Evolutionary conservation across 805 yeast species (phyloP), one percentile per base, ranked within the genome.

Genomic region (Candida multigemmis): DNA sequence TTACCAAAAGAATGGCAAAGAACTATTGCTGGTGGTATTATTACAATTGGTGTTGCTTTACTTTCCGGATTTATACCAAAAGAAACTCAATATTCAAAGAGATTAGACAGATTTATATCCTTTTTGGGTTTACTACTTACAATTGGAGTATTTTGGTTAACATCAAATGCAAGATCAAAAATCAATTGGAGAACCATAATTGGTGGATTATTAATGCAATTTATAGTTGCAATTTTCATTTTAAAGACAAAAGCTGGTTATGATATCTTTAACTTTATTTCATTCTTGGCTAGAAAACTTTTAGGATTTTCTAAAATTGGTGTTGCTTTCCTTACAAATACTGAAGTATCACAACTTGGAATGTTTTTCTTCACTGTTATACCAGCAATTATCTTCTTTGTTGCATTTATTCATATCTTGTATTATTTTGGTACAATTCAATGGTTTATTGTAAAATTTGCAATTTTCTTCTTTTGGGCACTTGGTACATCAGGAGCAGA

Each of bases 321-420:
- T 50, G 74, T 71, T 13, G 77, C 78, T 3, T 74, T 74, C 50
- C 50, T 74, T 40, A 65, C 77, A 19, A 48, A 49, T 33, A 31
- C 41, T 2, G 57, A 53, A 4, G 58, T 65, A 16, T 44, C 75
- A 12, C 35, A 51, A 12, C 33, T 50, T 12, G 55, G 65, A 6
- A 61, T 56, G 60, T 74, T 74, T 48, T 62, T 72, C 50, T 66
- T 74, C 44, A 49, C 74, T 4, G 77, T 74, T 16, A 53, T 74
- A 32, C 78, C 80, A n/a, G 67, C 77, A 3, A 74, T 74, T 27
- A 56, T 71, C 11, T 74, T 74, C 61, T 74, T 74, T 54, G 74
- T 74, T 27, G 75, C 80, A 10, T 65, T 72, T 33, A 66, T 74
- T 23, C 78, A 73, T 41, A 64, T 74, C 27, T 67, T 71, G 63